Base-by-base conservation (phyloP, 2,329 filamentous ascomycete genomes). In the Penicillium sp. region DNA sequence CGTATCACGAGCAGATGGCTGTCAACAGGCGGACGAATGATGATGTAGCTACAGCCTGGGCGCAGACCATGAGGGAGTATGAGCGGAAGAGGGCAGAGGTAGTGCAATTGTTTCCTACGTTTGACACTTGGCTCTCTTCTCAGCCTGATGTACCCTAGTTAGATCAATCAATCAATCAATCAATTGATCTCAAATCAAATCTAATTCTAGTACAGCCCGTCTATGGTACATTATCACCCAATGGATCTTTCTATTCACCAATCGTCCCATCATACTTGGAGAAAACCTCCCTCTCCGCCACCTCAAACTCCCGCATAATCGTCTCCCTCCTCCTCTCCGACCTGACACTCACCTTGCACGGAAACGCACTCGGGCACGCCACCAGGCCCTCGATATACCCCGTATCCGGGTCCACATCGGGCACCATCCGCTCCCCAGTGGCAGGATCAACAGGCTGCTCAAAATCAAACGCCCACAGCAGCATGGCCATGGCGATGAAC, bases 1-100 rank as follows among this genome's bases (percentile, higher is more conserved):
- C 91, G 0, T 97, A 89, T 66, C 82, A 92, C 49, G 86, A 91
- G 26, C 81, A 87, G 68, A 89, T 89, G 3, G 81, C 86, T 55
- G 80, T 81, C 52, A 87, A 90, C 63, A 92, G 92, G 69, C 79
- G 81, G 57, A 78, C 74, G 1, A 89, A 91, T 62, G 84, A 85
- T 47, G 78, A 79, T 50, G 78, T 81, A n/a, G 79, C 83, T 8
- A 82, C 79, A 51, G 80, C 82, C 55, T 97, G 92, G 90, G 90
- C 95, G 67, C 76, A 73, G 20, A 82, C 85, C 56, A 87, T 88
- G 3, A 73, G 77, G 24, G 79, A 79, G 55, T 78, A 76, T 75
- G 72, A 77, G 54, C 61, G 62, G 47, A 66, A 64, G 43, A 71
- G 71, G 2, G 67, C 64, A 35, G 70, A 73, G 55, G 67, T 74